Evolutionary conservation across 495 filamentous ascomycete species (phyloP).

Genomic region (Neurospora discreta): DNA sequence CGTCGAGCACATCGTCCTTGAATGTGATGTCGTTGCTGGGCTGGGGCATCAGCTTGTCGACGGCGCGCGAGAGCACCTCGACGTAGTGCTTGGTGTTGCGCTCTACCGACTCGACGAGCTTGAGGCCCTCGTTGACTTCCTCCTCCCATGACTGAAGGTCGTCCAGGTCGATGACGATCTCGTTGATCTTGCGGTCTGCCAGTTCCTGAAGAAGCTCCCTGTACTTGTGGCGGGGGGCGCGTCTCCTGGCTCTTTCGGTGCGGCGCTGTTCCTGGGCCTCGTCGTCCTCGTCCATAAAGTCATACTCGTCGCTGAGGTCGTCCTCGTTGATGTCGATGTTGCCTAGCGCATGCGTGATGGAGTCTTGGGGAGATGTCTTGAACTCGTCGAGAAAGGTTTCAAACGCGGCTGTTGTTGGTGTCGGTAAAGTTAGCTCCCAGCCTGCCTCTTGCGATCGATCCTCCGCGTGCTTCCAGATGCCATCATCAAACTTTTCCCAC

Average conservation of each 20-base stretch:
- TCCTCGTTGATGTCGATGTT: constrained; percentile 81
- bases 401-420: constrained; percentile 51
- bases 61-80: constrained; percentile 77
- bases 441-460: neutral
- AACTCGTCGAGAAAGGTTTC: constrained; percentile 78
- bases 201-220: constrained; percentile 81
- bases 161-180: constrained; percentile 80
- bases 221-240: constrained; percentile 70
- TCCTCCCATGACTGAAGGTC: constrained; percentile 71
- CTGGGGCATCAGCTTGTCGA: constrained; percentile 76
- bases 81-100: constrained; percentile 91
- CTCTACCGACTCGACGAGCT: constrained; percentile 75
- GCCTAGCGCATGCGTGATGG: constrained; percentile 63
- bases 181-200: constrained; percentile 60
- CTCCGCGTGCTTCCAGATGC: neutral
- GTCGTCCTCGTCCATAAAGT: constrained; percentile 84
- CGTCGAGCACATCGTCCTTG: constrained; percentile 94
- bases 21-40: constrained; percentile 73
- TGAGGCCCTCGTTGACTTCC: constrained; percentile 53
- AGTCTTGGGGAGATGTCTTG: constrained; percentile 71
- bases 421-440: neutral
- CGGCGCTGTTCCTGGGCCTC: constrained; percentile 39
- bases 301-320: constrained; percentile 84
- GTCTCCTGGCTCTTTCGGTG: constrained; percentile 30
- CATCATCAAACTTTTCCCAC: neutral